Percentiles rank a stretch among this genome's conserved stretches.
Conservation (phyloP, 768 basidiomycete species). For the Mrakia gelida region DNA sequence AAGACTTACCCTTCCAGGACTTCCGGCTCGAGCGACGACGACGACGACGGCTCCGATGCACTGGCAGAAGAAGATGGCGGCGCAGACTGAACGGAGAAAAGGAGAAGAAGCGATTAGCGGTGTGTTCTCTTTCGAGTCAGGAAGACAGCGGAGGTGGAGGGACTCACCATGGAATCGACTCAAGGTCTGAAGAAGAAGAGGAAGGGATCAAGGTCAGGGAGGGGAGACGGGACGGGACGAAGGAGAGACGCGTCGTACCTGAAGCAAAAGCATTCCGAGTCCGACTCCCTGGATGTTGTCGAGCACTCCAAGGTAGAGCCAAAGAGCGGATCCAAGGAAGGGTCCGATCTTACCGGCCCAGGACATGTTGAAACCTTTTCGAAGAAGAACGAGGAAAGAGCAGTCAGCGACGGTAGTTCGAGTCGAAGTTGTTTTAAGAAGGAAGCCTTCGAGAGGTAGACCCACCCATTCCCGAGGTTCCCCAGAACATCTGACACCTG, state of each 20-base stretch:
- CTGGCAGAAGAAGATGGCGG: constrained; percentile 83
- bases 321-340: constrained; percentile 63
- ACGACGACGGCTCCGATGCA: constrained; percentile 84
- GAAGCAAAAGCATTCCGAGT: constrained; percentile 67
- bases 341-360: constrained; percentile 76
- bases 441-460: background rate
- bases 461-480: constrained; percentile 40
- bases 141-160: background rate
- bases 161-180: constrained; percentile 30
- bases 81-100: constrained; percentile 56
- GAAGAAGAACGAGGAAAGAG: constrained; percentile 52
- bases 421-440: background rate
- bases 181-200: constrained; percentile 13
- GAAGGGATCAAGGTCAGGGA: background rate
- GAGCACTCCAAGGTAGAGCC: constrained; percentile 93
- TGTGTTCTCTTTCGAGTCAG: background rate
- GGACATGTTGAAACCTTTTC: constrained; percentile 83
- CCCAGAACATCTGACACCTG: constrained; percentile 89
- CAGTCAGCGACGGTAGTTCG: background rate
- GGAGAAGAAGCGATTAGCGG: background rate
- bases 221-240: background rate
- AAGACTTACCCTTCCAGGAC: constrained; percentile 59
- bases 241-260: background rate
- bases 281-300: constrained; percentile 94
- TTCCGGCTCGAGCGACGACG: constrained; percentile 88